Evolutionary conservation across 108 stramenopile genomes (phyloP).

Genomic region (Skeletonema tropicum): DNA sequence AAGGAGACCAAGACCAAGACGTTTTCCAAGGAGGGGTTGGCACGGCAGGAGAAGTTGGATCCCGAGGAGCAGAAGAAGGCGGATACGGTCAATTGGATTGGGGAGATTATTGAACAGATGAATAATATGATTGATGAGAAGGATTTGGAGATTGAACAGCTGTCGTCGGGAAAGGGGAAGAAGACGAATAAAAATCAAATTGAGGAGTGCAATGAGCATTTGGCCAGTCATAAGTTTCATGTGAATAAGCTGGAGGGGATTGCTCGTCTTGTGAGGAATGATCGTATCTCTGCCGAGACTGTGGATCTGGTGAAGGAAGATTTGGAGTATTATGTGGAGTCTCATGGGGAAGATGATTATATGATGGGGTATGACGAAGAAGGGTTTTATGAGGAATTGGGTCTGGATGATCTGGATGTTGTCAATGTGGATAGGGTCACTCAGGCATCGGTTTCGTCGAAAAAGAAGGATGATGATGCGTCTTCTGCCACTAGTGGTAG

Average conservation of each 20-base stretch:
- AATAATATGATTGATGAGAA: conserved; percentile 71
- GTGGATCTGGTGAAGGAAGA: conserved; percentile 95
- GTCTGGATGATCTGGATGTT: conserved; percentile 85
- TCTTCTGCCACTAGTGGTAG: conserved; percentile 48
- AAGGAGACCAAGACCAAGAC: conserved; percentile 99
- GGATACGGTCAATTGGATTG: conserved; percentile 76
- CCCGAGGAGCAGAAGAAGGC: conserved; percentile 82
- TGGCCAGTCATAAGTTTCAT: conserved; percentile 91
- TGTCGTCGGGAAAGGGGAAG: conserved; percentile 83
- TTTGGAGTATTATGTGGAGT: conserved; percentile 95
- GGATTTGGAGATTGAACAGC: conserved; percentile 89
- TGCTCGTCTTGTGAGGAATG: conserved; percentile 95
- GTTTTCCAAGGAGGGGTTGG: conserved; percentile 96
- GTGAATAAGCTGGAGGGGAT: conserved; percentile 95
- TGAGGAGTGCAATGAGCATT: conserved; percentile 73
- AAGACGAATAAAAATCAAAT: conserved; percentile 83
- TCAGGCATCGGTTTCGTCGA: conserved; percentile 45
- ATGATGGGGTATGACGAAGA: conserved; percentile 91
- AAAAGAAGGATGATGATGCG: conserved; percentile 68
- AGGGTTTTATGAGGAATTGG: conserved; percentile 89
- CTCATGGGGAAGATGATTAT: conserved; percentile 89
- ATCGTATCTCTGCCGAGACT: conserved; percentile 74
- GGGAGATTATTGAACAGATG: conserved; percentile 78
- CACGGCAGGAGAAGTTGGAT: conserved; percentile 75
- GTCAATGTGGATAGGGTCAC: conserved; percentile 85